Evolutionary conservation across 345 rosid genomes (phyloP).

Genomic region (Camelina neglecta): DNA sequence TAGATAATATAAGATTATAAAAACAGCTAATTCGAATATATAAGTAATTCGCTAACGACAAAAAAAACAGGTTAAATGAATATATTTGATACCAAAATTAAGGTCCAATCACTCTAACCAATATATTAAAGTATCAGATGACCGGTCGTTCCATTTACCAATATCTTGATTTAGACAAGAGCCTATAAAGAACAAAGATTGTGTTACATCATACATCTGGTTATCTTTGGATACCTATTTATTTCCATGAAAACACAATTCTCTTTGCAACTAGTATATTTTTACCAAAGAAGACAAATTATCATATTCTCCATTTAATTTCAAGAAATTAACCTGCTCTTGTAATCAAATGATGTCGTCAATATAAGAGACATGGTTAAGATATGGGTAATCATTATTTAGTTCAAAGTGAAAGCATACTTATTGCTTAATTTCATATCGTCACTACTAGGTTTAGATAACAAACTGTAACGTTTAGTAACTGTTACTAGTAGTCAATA

Average conservation of each 20-base stretch:
- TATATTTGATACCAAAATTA: not conserved
- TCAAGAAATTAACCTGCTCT: not conserved
- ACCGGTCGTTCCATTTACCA: slow-evolving; percentile 39
- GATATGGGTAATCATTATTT: slow-evolving; percentile 20
- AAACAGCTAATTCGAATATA: no score
- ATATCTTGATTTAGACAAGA: slow-evolving; percentile 41
- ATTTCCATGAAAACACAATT: slow-evolving; percentile 8
- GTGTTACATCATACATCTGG: not conserved
- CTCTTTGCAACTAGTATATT: not conserved
- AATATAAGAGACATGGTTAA: slow-evolving; percentile 24
- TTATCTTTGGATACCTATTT: slow-evolving; percentile 20
- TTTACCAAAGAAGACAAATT: not conserved
- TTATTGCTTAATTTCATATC: slow-evolving; percentile 8
- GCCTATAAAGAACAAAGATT: slow-evolving; percentile 6
- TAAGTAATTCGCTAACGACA: no score
- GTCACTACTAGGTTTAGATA: not conserved
- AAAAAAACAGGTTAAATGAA: no score
- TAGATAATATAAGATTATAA: no score
- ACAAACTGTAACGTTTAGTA: not conserved
- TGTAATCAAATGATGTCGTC: slow-evolving; percentile 19
- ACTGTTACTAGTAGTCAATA: not conserved
- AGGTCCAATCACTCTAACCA: slow-evolving; percentile 33
- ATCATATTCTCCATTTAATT: not conserved
- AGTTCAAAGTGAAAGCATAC: slow-evolving; percentile 19
- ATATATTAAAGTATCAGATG: slow-evolving; percentile 27